Evolutionary conservation across 1,284 basidiomycete genomes (phyloP), one percentile per base, ranked within the genome.

Genomic region (Cryptococcus sp.): DNA sequence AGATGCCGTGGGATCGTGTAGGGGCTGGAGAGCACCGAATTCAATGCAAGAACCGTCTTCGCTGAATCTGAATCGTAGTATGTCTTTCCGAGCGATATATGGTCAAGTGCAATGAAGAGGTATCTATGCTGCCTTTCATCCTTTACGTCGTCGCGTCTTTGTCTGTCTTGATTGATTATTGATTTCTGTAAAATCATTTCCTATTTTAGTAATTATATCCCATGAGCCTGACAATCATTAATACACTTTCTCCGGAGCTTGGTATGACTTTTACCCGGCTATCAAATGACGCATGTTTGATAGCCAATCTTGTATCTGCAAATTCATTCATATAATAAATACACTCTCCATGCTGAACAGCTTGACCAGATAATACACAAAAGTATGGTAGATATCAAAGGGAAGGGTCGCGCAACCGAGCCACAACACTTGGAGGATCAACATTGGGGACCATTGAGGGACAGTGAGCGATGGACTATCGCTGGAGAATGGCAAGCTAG

Each of bases 401-500:
- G 36, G 4, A 39, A 39, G 16, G 36, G 36, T 39, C 5, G 36
- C 5, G 36, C 36, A 14, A 39, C 36, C 5, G 36, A 39, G 14
- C 14, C 5, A 7, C 16, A 39, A 7, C 36, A 39, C 14, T 7
- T 19, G 36, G 36, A 39, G 4, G 18, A 39, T 4, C 36, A 39
- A 16, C 36, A 39, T 39, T 57, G 57, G 52, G 45, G 42, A 43
- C 59, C 52, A 19, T 50, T 53, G 19, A 48, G 56, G 44, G 61
- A 63, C 44, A 56, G 53, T 34, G 59, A 62, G 37, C 36, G 57
- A 37, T 64, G 66, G 64, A 62, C 58, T 11, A 51, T 53, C 9
- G 31, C 50, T 10, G 46, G 46, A 2, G 7, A 63, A 34, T 74
- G 74, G 74, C 55, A 57, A 25, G 61, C 63, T 36, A 69, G 66